phyloP scores from a whole-genome alignment of 169 alveolate genomes.

The Amoebophrya sp. region DNA sequence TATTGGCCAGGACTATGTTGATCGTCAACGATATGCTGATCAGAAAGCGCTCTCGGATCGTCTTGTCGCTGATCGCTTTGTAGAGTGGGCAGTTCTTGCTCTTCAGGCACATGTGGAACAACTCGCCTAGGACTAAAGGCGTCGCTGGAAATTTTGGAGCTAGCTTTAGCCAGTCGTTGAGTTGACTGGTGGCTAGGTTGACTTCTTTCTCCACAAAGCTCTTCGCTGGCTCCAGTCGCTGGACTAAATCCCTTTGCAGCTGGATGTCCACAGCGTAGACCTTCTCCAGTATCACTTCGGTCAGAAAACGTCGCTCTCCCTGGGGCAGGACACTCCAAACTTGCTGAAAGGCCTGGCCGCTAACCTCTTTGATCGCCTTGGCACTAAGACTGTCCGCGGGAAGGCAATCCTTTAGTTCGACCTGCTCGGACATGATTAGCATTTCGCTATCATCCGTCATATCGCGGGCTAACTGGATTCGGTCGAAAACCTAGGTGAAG shows the following conservation, averaged over 20 bases:
- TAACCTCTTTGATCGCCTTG: neutral
- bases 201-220: neutral
- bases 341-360: neutral
- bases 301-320: neutral
- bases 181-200: neutral
- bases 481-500: neutral
- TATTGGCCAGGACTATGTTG: neutral
- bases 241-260: neutral
- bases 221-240: neutral
- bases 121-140: neutral
- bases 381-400: neutral
- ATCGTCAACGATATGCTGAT: neutral
- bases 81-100: neutral
- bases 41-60: constrained; percentile 11
- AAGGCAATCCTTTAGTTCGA: neutral
- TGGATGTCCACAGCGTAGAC: neutral
- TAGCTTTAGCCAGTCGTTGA: neutral
- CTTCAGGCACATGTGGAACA: neutral
- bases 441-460: neutral
- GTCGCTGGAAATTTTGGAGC: neutral
- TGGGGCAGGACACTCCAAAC: neutral
- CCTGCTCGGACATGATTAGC: too few species aligned
- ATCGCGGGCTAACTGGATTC: neutral
- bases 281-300: neutral
- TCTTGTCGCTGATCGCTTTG: neutral